Percentiles rank a stretch among this genome's conserved stretches.
Conservation (phyloP, 176 grass and related monocot genomes). For the Neostapfia colusana region DNA sequence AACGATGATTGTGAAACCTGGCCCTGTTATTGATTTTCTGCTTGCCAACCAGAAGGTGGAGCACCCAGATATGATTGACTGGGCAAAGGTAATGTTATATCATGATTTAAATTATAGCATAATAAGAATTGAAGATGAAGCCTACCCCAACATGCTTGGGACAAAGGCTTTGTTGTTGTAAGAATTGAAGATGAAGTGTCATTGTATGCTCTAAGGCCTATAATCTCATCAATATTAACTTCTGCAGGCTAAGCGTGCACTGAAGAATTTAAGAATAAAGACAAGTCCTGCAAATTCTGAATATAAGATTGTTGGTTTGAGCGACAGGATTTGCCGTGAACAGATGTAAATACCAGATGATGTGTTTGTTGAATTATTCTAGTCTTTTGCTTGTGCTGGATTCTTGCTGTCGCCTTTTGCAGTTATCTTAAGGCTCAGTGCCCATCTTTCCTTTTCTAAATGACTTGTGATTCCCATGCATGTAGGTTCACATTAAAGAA, state of each 20-base stretch:
- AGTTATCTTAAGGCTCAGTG: background rate
- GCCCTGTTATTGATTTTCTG: constrained; percentile 80
- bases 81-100: constrained; percentile 53
- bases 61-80: constrained; percentile 65
- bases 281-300: constrained; percentile 57
- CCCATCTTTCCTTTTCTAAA: background rate
- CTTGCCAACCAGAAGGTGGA: constrained; percentile 68
- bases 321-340: constrained; percentile 55
- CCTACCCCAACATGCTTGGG: too few relatives aligned
- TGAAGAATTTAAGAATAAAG: constrained; percentile 77
- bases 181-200: background rate
- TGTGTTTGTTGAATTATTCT: background rate
- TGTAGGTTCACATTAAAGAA: constrained; percentile 66
- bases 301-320: constrained; percentile 80
- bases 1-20: constrained; percentile 93
- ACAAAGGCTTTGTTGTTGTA: too few relatives aligned
- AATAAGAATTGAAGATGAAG: background rate
- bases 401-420: background rate
- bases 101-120: background rate
- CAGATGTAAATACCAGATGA: constrained; percentile 35
- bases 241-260: constrained; percentile 61
- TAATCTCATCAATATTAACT: background rate
- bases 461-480: background rate
- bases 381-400: background rate
- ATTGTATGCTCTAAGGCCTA: background rate